Evolutionary conservation across 176 grass and related monocot species (phyloP), one percentile per base, ranked within the genome.

Genomic region (Zoysia pacifica): DNA sequence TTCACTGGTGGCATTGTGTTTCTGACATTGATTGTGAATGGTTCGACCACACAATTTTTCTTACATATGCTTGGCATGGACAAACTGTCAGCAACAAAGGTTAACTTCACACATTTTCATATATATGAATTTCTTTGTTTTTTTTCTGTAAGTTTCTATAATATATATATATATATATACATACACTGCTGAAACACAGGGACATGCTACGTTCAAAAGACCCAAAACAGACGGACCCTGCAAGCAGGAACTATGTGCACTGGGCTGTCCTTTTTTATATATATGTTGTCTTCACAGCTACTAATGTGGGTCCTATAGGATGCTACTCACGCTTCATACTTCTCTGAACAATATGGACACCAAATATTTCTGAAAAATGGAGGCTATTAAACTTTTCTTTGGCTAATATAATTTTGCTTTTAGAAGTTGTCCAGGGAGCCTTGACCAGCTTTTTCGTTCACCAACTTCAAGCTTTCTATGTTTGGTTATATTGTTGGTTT

Each of bases 1-100:
- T 97, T 97, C 65, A 97, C 94, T 77, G 94, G 94, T 83, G 94
- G 94, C 49, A 90, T 92, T 3, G 91, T 94, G 10, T 94, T 97
- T 82, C 78, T 97, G 9, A 94, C 95, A 85, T 70, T 97, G 71
- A 90, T 94, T 78, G 45, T 97, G 41, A 97, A 97, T 80, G 95
- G 95, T 71, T 97, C 95, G 41, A 97, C 90, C 14, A 92, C 90
- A 81, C 95, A 97, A 77, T 90, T 94, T 76, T 81, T 97, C 58
- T 82, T 97, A 76, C 85, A 75, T 68, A 50, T 80, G 51, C 86
- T 97, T 37, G 83, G 86, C 54, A 85, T 97, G 90, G 87, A 89
- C 78, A 86, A 77, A 75, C 79, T 97, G 16, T 87, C 91, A 77
- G 83, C 87, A 39, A 78, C 92, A 51, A 97, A 97, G 91, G 95